Conservation (phyloP, 169 alveolate species). For the Cystoisospora suis region DNA sequence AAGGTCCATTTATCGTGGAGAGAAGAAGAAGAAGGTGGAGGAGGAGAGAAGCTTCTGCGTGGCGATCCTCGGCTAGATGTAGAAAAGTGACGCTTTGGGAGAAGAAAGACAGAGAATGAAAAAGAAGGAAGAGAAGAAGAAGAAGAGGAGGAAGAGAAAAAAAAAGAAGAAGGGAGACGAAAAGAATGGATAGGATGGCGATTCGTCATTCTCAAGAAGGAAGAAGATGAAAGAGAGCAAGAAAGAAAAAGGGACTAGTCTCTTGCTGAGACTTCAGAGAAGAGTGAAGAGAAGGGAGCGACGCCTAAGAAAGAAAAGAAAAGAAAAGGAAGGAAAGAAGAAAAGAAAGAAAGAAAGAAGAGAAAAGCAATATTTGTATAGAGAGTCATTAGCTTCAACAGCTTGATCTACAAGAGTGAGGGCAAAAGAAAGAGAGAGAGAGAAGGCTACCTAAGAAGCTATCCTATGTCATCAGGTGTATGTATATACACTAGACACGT, state of each 20-base stretch:
- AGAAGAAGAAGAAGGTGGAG: not conserved
- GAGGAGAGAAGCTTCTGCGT: not conserved
- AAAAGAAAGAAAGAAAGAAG: not conserved
- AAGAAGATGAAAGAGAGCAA: not conserved
- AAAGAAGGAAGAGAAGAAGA: not conserved
- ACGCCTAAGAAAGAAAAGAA: no score
- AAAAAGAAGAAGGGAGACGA: not conserved
- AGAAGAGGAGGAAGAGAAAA: not conserved
- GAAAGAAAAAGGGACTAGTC: not conserved
- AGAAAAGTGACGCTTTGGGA: not conserved
- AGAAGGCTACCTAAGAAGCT: no score
- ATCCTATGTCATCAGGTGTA: no score
- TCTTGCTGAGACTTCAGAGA: not conserved
- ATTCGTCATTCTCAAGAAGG: no score
- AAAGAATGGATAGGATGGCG: not conserved
- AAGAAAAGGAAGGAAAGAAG: not conserved
- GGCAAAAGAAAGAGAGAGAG: no score
- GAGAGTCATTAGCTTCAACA: no score
- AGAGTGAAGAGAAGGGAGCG: not conserved
- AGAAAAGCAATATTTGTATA: not conserved
- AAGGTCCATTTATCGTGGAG: not conserved
- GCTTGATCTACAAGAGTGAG: no score
- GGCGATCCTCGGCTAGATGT: no score
- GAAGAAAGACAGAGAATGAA: not conserved
- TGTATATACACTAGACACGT: no score